Percentiles rank a stretch among this genome's conserved stretches.
Conservation (phyloP, 352 stramenopile species). For the Phytophthora europaea region DNA sequence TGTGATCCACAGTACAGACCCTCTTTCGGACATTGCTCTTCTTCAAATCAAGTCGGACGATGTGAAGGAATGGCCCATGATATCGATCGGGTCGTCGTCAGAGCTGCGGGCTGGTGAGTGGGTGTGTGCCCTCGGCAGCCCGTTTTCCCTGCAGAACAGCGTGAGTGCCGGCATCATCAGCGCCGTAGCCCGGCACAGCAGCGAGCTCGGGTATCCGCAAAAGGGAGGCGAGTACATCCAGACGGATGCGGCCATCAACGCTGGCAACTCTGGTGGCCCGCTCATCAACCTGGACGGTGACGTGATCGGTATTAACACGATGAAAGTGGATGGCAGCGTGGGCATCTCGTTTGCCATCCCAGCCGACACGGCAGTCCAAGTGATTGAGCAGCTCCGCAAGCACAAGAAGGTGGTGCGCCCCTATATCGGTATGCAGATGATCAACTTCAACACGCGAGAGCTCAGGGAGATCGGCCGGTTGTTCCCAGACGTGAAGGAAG, state of each 20-base stretch:
- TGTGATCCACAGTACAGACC: constrained; percentile 87
- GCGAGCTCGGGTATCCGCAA: constrained; percentile 86
- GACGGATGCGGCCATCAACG: constrained; percentile 95
- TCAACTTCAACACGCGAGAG: constrained; percentile 82
- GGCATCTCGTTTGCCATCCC: constrained; percentile 96
- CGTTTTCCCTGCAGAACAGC: constrained; percentile 93
- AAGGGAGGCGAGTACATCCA: constrained; percentile 93
- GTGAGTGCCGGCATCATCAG: constrained; percentile 94
- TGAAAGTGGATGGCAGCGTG: constrained; percentile 92
- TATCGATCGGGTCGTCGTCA: constrained; percentile 75
- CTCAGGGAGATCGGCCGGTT: constrained; percentile 72
- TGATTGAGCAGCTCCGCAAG: constrained; percentile 91
- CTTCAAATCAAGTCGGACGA: constrained; percentile 83
- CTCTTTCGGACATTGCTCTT: constrained; percentile 92
- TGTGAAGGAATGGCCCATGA: constrained; percentile 72
- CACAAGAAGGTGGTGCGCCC: constrained; percentile 90
- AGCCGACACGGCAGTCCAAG: constrained; percentile 90
- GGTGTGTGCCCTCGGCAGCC: constrained; percentile 93
- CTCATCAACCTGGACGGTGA: constrained; percentile 94
- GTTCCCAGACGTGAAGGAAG: constrained; percentile 81
- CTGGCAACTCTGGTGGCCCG: constrained; percentile 94
- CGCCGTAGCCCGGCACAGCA: constrained; percentile 88
- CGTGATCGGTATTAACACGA: constrained; percentile 96
- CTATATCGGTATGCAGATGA: constrained; percentile 95
- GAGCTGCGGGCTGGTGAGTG: constrained; percentile 91